These are phyloP conservation scores for Salix koriyanagi DNA, from an alignment of 345 rosid species.

Conservation along the genomic window DNA sequence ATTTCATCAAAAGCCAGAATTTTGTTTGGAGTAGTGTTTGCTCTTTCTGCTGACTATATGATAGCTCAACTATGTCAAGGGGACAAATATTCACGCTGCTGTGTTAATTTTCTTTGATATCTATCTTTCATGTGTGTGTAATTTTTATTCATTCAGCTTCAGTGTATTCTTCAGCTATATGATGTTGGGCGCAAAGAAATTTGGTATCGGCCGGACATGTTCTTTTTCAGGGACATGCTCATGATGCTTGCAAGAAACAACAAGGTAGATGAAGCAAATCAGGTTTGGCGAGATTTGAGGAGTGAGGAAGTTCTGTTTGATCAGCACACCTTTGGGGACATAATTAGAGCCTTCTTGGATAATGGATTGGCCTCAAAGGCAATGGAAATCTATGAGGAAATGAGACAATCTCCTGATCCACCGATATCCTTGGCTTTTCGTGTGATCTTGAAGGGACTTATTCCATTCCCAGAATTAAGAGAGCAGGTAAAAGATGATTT, in stretches of 20 bases:
- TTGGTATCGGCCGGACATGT: slow-evolving; percentile 95
- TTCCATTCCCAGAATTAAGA: slow-evolving; percentile 75
- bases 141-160: neutral
- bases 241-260: slow-evolving; percentile 89
- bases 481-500: slow-evolving; percentile 80
- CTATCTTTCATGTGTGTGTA: neutral
- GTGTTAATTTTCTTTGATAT: neutral
- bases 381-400: slow-evolving; percentile 74
- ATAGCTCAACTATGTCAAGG: neutral
- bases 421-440: slow-evolving; percentile 88
- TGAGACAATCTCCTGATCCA: slow-evolving; percentile 81
- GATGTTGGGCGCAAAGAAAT: slow-evolving; percentile 79
- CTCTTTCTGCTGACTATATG: neutral
- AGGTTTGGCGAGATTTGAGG: slow-evolving; percentile 79
- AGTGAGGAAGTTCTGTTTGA: slow-evolving; percentile 77
- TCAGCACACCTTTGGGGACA: slow-evolving; percentile 85
- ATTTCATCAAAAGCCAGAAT: neutral
- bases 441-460: slow-evolving; percentile 82
- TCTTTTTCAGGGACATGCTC: slow-evolving; percentile 84
- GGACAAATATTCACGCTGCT: neutral
- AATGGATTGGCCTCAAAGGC: slow-evolving; percentile 61
- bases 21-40: neutral
- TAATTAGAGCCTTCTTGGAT: slow-evolving; percentile 68
- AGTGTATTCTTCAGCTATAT: slow-evolving; percentile 48
- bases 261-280: slow-evolving; percentile 53